Evolutionary conservation across 2,329 filamentous ascomycete genomes (phyloP).

Genomic region (Sporothrix mexicana): DNA sequence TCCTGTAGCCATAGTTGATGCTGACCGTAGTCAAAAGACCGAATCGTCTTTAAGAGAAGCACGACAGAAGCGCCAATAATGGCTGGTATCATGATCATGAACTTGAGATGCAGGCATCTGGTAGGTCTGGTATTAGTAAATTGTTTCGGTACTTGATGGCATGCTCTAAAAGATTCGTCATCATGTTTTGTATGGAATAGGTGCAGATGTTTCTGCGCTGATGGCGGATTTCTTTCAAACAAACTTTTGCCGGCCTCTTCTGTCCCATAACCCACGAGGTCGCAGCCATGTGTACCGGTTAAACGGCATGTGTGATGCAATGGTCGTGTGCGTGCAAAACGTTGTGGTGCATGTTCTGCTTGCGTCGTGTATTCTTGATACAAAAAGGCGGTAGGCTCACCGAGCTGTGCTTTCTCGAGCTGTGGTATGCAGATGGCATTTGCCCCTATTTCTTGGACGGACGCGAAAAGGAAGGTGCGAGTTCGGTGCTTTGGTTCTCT

Average conservation of each 20-base stretch:
- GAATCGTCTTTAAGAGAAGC: too few species aligned
- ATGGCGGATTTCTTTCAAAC: background rate
- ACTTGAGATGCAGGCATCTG: too few species aligned
- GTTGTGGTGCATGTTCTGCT: constrained; percentile 9
- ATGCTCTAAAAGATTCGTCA: too few species aligned
- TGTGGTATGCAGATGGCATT: background rate
- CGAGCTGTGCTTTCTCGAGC: background rate
- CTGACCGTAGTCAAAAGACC: too few species aligned
- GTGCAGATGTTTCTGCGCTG: background rate
- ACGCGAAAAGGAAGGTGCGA: background rate
- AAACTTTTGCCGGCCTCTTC: background rate
- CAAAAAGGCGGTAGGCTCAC: background rate
- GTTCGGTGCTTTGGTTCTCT: background rate
- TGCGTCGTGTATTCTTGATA: background rate
- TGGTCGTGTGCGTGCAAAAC: background rate
- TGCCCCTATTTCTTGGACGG: too few species aligned
- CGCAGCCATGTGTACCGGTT: background rate
- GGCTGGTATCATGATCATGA: too few species aligned
- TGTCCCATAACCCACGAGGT: background rate
- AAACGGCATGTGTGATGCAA: background rate
- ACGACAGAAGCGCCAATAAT: too few species aligned
- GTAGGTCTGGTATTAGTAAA: too few species aligned
- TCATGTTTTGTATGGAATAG: background rate
- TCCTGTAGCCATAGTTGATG: too few species aligned
- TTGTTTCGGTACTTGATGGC: too few species aligned